Conservation (phyloP, 345 rosid genomes). For the Eucalyptus sideroxylon region DNA sequence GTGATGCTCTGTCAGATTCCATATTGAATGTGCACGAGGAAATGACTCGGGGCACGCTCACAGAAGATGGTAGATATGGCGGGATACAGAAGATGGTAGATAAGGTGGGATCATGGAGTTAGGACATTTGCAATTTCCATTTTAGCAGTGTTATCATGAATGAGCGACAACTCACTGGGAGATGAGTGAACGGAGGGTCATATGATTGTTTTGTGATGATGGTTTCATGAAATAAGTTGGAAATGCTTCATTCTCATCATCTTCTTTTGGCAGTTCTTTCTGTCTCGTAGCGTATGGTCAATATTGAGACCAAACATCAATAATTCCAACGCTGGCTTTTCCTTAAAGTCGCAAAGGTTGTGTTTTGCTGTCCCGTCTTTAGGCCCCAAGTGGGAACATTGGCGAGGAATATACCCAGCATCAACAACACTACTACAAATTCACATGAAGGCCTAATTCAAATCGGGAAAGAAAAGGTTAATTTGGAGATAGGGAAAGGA, state of each 20-base stretch:
- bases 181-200: not conserved
- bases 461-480: too few species aligned
- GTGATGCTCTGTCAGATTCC: too few species aligned
- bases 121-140: not conserved
- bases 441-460: too few species aligned
- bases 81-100: not conserved
- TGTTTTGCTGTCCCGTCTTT: not conserved
- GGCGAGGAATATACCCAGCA: too few species aligned
- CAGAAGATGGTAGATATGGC: too few species aligned
- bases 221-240: not conserved
- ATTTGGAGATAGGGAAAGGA: too few species aligned
- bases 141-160: not conserved
- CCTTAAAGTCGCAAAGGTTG: not conserved
- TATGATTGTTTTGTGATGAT: not conserved
- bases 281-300: not conserved
- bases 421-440: too few species aligned
- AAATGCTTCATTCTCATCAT: not conserved
- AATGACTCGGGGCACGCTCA: not conserved
- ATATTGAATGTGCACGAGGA: not conserved
- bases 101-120: not conserved
- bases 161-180: not conserved
- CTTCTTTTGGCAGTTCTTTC: not conserved
- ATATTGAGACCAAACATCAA: not conserved
- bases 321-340: not conserved
- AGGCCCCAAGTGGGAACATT: not conserved